Conservation (phyloP, 352 stramenopile genomes). For the Phytophthora pinifolia region DNA sequence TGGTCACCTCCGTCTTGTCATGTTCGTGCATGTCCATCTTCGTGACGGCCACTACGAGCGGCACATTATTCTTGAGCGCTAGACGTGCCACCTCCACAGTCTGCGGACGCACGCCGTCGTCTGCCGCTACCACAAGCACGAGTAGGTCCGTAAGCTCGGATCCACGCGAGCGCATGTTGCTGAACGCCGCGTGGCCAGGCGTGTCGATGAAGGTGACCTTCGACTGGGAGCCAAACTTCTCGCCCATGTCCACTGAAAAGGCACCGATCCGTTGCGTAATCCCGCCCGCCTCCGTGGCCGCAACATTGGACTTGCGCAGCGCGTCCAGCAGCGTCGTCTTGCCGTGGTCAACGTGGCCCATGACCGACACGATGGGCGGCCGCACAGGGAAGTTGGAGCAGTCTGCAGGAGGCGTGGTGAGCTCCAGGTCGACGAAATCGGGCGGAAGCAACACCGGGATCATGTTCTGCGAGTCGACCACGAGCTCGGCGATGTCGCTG, state of each 20-base stretch:
- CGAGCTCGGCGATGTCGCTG: slow-evolving; percentile 78
- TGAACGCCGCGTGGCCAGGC: slow-evolving; percentile 99
- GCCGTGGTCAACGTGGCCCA: slow-evolving; percentile 99
- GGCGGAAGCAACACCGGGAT: slow-evolving; percentile 80
- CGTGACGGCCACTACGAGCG: slow-evolving; percentile 97
- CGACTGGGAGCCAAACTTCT: slow-evolving; percentile 60
- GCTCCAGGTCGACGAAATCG: slow-evolving; percentile 81
- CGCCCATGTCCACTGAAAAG: slow-evolving; percentile 95
- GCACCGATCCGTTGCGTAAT: slow-evolving; percentile 99
- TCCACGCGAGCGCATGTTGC: slow-evolving; percentile 96
- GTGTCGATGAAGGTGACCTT: slow-evolving; percentile 99
- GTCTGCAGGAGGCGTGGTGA: slow-evolving; percentile 59
- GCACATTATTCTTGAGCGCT: slow-evolving; percentile 94
- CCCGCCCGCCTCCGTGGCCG: slow-evolving; percentile 94
- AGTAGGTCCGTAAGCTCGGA: slow-evolving; percentile 98
- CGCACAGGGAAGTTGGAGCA: slow-evolving; percentile 68
- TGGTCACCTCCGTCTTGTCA: slow-evolving; percentile 63
- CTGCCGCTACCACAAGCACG: slow-evolving; percentile 96
- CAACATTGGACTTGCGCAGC: slow-evolving; percentile 91
- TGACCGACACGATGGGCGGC: slow-evolving; percentile 97
- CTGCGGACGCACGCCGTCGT: slow-evolving; percentile 98
- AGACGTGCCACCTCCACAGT: slow-evolving; percentile 96
- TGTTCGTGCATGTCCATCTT: slow-evolving; percentile 94
- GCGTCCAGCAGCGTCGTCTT: slow-evolving; percentile 99
- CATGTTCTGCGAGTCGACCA: slow-evolving; percentile 84